Evolutionary conservation across 495 filamentous ascomycete species (phyloP), one percentile per base, ranked within the genome.

Genomic region (Annulohypoxylon bovei): DNA sequence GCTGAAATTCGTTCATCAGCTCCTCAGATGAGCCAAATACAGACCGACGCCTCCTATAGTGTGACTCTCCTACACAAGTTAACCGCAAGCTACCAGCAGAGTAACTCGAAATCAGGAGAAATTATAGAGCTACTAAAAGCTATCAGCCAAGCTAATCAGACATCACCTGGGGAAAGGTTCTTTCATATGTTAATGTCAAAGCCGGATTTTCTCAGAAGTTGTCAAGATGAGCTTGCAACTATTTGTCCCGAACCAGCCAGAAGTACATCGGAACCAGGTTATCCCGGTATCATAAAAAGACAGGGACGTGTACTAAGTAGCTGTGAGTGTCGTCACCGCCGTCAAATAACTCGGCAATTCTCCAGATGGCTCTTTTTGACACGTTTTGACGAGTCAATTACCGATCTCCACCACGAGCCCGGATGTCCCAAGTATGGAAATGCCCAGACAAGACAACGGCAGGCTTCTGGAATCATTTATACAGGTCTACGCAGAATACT

Each of bases 131-230:
- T 2, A 20, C 2, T 44, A 1, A 5, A 20, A 8, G 0, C 4
- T 44, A 44, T 44, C n/a, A 5, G 2, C 22, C 46, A 50, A 50
- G 9, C 6, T n/a, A 50, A 28, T 12, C 46, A 50, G 27, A 4
- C 3, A 22, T 50, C 46, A 12, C 25, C 57, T 5, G 18, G 2
- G 4, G 27, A 49, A 50, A 61, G 3, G 9, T 23, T 61, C 3
- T n/a, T 47, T 25, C 39, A 50, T 6, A 61, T 32, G 57, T 16
- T 61, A 6, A 50, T 49, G 28, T 61, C 57, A 37, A 61, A 37
- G 27, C 57, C 57, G 3, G 42, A 37, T n/a, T 12, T 35, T 16
- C 57, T 61, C n/a, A 47, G 18, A 23, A 23, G 28, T 2, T 50
- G n/a, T 3, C 57, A 59, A 59, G 37, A 59, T 30, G 27, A 61